Percentiles rank a stretch among this genome's conserved stretches.
phyloP scores from a whole-genome alignment of 345 rosid species.

The Brassica rapa region DNA sequence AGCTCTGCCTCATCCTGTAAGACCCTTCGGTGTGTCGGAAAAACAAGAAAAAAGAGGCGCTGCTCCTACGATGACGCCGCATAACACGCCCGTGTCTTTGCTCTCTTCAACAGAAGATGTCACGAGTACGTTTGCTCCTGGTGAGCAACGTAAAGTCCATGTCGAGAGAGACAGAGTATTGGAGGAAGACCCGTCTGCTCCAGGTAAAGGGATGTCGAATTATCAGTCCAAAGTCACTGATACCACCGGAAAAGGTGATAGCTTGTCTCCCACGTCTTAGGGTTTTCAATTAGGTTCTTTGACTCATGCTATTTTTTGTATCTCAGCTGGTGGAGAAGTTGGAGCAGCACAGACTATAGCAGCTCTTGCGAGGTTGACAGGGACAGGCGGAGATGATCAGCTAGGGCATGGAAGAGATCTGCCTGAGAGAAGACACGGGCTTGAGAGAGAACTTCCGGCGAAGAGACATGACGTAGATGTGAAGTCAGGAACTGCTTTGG shows the following conservation, averaged over 20 bases:
- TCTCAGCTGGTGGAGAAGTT: constrained; percentile 27
- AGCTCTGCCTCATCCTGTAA: constrained; percentile 15
- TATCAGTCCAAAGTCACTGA: constrained; percentile 59
- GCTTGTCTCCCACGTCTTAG: neutral
- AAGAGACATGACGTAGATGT: constrained; percentile 15
- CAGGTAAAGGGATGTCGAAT: constrained; percentile 47
- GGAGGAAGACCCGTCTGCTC: constrained; percentile 62
- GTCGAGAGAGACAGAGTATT: constrained; percentile 41
- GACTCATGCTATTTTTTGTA: constrained; percentile 4
- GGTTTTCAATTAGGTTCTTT: neutral
- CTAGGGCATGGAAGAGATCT: constrained; percentile 19
- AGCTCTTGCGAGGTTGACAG: constrained; percentile 15
- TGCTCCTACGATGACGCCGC: constrained; percentile 19
- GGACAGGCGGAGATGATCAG: constrained; percentile 15
- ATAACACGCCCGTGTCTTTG: constrained; percentile 33
- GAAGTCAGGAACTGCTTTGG: neutral
- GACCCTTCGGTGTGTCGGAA: neutral
- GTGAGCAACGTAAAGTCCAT: constrained; percentile 35
- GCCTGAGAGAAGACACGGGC: constrained; percentile 4
- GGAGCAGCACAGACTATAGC: constrained; percentile 15
- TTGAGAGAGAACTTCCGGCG: neutral
- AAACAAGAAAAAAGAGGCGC: constrained; percentile 8
- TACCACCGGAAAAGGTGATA: constrained; percentile 43
- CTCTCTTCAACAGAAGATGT: constrained; percentile 29
- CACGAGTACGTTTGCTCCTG: constrained; percentile 25